Base-by-base conservation (phyloP, 2,329 filamentous ascomycete species). In the Colletotrichum euphorbiae region DNA sequence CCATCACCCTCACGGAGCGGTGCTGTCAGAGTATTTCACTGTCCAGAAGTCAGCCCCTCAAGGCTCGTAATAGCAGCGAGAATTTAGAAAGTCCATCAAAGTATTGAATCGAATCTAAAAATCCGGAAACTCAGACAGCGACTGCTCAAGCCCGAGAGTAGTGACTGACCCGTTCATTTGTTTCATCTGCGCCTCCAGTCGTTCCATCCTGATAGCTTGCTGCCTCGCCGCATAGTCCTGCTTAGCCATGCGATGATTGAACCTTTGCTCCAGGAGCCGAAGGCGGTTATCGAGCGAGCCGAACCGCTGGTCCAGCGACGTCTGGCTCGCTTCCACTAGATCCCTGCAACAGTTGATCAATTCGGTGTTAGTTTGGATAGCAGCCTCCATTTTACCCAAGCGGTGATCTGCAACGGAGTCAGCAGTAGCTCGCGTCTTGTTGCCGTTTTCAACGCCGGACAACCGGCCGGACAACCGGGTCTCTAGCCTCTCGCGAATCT, bases 271-370 rank as follows among this genome's bases (percentile, higher is more conserved):
- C 15, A 68, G 21, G 12, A 52, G 9, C 11, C 21, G 38, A 21
- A 65, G 6, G 2, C 65, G 52, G 21, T 48, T 65, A 12, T 42
- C 11, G n/a, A 68, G 31, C 3, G 15, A 42, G 36, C 36, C 13
- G 15, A 58, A 51, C 4, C 59, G 52, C 24, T 68, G 65, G 24
- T 55, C 65, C 6, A 64, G 12, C 2, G 45, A 46, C 4, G 40
- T 54, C 33, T 65, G 64, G 46, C 45, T 65, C 6, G 48, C 52
- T 33, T 65, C 65, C 8, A 68, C 54, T n/a, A 68, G 21, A 6
- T 54, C 65, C 50, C 60, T 68, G 38, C 65, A 65, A 12, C 58
- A 54, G 19, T 54, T 15, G 38, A 68, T 59, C 17, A 68, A 48
- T 21, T 46, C 36, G 15, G 21, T 28, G 2, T 21, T 65, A 15